Base-by-base conservation (phyloP, 2,329 filamentous ascomycete genomes). In the Ramichloridium luteum region DNA sequence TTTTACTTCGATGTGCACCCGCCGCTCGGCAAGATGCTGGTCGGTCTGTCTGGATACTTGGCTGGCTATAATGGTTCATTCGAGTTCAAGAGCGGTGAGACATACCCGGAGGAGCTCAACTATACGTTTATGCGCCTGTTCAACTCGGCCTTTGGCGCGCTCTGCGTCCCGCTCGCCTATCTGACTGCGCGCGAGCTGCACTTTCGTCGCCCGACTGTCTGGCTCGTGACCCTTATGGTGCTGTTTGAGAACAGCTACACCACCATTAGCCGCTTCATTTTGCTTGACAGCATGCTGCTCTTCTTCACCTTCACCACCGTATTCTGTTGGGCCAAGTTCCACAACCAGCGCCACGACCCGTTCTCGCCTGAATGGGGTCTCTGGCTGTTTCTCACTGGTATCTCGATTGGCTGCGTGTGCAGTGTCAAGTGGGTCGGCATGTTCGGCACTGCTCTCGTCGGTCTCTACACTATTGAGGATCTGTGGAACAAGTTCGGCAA, bases 171-270 rank as follows among this genome's bases (percentile, higher is more conserved):
- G 12, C 64, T 98, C 59, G 88, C 90, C 35, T 98, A 96, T 66
- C 96, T 74, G 58, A 98, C 90, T 22, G 88, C 88, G 18, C 81
- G 79, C 51, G 86, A 94, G 60, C 66, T 98, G 49, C 81, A 85
- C 54, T 78, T 96, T 54, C 77, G 75, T 54, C 76, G 80, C 44
- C 78, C 84, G 25, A 80, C 86, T 30, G 83, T 94, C 46, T 98
- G 90, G 90, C 70, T 98, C 35, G 77, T 96, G 36, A 90, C 86
- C 13, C 66, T 96, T 48, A 94, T 94, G 83, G 86, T 98, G 27
- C 74, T 98, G 25, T 98, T 85, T 66, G 90, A 98, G 60, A 98
- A 98, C 67, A 96, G 90, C 31, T 98, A 96, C 65, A 93, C 90
- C 29, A 96, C 92, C 17, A 98, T 98, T 60, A 94, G 86, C 61